Evolutionary conservation across 441 rosid species (phyloP).

Genomic region (Metrosideros polymorpha): DNA sequence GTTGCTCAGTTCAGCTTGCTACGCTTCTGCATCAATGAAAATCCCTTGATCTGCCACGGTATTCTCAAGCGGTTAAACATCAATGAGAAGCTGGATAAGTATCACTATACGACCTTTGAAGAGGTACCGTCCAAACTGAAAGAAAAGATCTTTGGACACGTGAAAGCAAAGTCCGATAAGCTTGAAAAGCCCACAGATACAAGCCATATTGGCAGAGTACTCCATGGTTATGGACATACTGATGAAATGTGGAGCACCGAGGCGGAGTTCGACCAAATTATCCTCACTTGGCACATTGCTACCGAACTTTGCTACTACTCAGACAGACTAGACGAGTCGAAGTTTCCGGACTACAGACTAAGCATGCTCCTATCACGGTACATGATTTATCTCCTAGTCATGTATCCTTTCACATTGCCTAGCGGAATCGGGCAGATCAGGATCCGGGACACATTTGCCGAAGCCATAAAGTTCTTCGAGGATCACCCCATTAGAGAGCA

Average conservation of each 20-base stretch:
- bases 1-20: not conserved
- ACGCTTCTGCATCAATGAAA: not conserved
- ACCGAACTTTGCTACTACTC: conserved; percentile 13
- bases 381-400: conserved; percentile 19
- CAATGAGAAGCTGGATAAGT: not conserved
- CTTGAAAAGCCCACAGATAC: not conserved
- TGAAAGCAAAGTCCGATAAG: rapidly evolving
- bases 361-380: conserved; percentile 15
- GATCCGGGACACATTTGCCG: conserved; percentile 16
- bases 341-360: rapidly evolving
- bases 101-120: not conserved
- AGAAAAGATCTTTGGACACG: conserved; percentile 6
- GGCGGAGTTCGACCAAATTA: conserved; percentile 22
- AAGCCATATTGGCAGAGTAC: not conserved
- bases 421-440: conserved; percentile 35
- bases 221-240: not conserved
- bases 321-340: not conserved
- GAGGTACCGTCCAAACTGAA: conserved; percentile 7
- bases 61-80: not conserved
- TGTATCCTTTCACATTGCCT: conserved; percentile 27
- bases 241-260: not conserved
- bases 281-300: conserved; percentile 39
- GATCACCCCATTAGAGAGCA: not conserved
- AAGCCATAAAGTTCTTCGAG: conserved; percentile 6
- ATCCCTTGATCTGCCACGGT: not conserved